Percentiles rank a stretch among this genome's conserved stretches.
phyloP scores from a whole-genome alignment of 768 basidiomycete species.

The Ramaria rubella region DNA sequence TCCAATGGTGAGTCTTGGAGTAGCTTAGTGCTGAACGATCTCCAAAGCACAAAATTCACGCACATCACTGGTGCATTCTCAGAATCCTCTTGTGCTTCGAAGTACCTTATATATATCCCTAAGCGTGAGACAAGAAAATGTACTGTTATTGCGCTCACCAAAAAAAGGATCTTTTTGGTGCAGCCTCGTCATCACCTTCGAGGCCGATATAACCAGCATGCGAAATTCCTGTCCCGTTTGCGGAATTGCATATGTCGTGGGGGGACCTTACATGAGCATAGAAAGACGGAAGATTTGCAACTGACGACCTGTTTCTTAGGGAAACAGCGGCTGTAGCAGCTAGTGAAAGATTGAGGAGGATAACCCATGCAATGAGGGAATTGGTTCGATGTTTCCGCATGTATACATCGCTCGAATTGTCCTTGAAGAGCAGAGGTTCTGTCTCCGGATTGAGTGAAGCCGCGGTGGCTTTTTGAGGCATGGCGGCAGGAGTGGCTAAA shows the following conservation, averaged over 20 bases:
- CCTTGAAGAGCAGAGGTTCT: too few relatives aligned
- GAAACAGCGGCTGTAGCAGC: too few relatives aligned
- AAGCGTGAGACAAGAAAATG: neutral
- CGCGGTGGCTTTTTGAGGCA: too few relatives aligned
- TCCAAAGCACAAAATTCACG: neutral
- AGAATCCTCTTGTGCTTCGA: conserved; percentile 25
- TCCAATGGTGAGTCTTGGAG: conserved; percentile 26
- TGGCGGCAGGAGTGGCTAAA: too few relatives aligned
- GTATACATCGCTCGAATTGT: too few relatives aligned
- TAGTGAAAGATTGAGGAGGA: too few relatives aligned
- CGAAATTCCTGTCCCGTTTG: conserved; percentile 12
- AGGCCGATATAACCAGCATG: conserved; percentile 27
- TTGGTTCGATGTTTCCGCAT: too few relatives aligned
- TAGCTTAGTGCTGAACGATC: neutral
- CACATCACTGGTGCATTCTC: conserved; percentile 28
- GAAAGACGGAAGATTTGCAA: neutral
- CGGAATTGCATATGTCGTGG: neutral
- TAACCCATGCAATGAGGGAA: too few relatives aligned
- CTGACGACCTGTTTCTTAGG: too few relatives aligned
- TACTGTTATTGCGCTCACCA: conserved; percentile 7
- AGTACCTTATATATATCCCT: conserved; percentile 20
- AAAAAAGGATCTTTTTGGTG: conserved; percentile 18
- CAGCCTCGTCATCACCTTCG: conserved; percentile 21
- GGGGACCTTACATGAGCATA: neutral
- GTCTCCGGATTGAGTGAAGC: too few relatives aligned